Evolutionary conservation across 2,329 filamentous ascomycete species (phyloP), one percentile per base, ranked within the genome.

Genomic region (Parafenestella ontariensis): DNA sequence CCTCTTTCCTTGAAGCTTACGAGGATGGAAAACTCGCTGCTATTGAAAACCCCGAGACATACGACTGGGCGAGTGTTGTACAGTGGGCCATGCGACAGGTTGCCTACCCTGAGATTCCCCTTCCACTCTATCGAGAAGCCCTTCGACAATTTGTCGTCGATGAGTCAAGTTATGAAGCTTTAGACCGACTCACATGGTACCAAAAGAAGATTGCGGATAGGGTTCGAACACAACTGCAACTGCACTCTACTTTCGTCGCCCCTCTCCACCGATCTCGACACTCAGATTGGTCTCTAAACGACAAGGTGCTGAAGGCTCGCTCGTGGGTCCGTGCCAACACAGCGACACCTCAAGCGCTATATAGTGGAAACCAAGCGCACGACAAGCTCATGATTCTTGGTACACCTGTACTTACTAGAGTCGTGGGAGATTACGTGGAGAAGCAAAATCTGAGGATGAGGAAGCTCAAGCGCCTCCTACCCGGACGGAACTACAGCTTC

Each of bases 21-120:
- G 83, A 87, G 59, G 80, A 79, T 1, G 82, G 83, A 8, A 81
- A 88, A 56, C 61, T 93, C 1, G 82, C 86, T 1, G 72, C 79
- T 1, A 79, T 93, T 59, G 81, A 89, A 46, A 76, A 89, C 41
- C 80, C 87, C 0, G 72, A 83, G 34, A 81, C 82, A 1, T 91
- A 91, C 54, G 87, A 93, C 66, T 92, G 90, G 89, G 75, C 79
- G 9, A 74, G 71, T 4, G 73, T 93, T 5, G 82, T 92, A 42
- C 79, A 82, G 31, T 94, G 90, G 90, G 83, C 87, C 1, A 77
- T 85, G 59, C 78, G 81, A 20, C 83, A 73, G 21, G 74, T 63
- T 50, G 46, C 64, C 9, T 69, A 68, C 39, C 61, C 65, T 13
- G 65, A 71, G 18, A 37, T 62, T n/a, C 59, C 61, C n/a, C 58